These are phyloP conservation scores for Crassisporium funariophilum DNA, from an alignment of 768 basidiomycete genomes.

Conservation along the genomic window DNA sequence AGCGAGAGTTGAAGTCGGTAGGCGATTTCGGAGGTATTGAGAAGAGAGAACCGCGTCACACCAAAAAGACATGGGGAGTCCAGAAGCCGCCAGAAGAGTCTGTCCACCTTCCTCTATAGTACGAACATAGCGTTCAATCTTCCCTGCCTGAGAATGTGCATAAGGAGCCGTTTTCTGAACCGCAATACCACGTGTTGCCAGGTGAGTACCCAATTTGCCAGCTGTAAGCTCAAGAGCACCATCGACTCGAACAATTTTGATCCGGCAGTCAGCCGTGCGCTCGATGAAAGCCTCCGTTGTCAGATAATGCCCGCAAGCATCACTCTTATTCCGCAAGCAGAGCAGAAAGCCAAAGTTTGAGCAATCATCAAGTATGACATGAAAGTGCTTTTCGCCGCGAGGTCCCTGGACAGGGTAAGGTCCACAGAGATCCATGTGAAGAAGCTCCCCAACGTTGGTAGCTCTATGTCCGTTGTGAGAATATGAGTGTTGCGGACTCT, in stretches of 20 bases:
- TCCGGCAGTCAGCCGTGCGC: conserved; percentile 1
- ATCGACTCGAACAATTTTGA: conserved; percentile 17
- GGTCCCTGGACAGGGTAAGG: conserved; percentile 23
- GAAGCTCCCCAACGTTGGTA: conserved; percentile 13
- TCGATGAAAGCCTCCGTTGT: conserved; percentile 3
- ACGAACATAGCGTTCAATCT: conserved; percentile 8
- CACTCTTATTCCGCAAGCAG: conserved; percentile 1
- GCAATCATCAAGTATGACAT: conserved; percentile 19
- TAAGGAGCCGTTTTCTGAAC: conserved; percentile 11
- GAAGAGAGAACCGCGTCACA: conserved; percentile 20
- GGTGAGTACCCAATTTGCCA: conserved; percentile 4
- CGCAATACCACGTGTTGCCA: conserved; percentile 10
- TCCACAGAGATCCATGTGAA: conserved; percentile 28
- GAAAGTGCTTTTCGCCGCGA: conserved; percentile 14
- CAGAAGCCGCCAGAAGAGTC: conserved; percentile 6
- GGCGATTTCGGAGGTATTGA: conserved; percentile 19
- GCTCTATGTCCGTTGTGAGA: conserved; percentile 12
- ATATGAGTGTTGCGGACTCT: conserved; percentile 19
- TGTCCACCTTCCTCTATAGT: conserved; percentile 9
- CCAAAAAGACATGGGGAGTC: conserved; percentile 21
- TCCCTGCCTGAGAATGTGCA: conserved; percentile 13
- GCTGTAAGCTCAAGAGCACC: conserved; percentile 19
- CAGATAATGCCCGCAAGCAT: conserved; percentile 4
- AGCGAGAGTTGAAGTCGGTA: conserved; percentile 22
- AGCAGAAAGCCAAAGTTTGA: conserved; percentile 19